Percentiles rank a stretch among this genome's conserved stretches.
Conservation (phyloP, 1,284 basidiomycete genomes). For the Lentinula novae-zelandiae region DNA sequence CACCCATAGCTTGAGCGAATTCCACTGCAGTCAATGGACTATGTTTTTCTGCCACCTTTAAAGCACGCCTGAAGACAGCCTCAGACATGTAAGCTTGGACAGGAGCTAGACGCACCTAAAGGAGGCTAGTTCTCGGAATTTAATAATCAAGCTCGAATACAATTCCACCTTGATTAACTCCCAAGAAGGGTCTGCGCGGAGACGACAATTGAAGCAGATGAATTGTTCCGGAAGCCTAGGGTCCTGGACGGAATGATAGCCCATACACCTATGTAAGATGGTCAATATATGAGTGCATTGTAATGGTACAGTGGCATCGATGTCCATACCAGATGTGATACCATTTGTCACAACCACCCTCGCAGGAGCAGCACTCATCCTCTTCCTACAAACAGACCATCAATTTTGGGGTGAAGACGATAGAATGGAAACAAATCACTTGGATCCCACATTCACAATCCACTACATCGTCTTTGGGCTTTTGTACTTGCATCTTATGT, state of each 20-base stretch:
- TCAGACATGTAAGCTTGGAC: neutral
- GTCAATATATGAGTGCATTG: conserved; percentile 1
- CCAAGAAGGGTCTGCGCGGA: conserved; percentile 62
- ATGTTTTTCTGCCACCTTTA: conserved; percentile 61
- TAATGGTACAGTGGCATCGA: neutral
- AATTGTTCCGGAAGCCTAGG: conserved; percentile 53
- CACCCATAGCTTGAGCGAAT: conserved; percentile 61
- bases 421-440: conserved; percentile 31
- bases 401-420: neutral
- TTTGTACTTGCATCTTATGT: conserved; percentile 14
- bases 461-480: conserved; percentile 12
- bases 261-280: conserved; percentile 63
- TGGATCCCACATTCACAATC: conserved; percentile 64
- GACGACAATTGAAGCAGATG: conserved; percentile 68
- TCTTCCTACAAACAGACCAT: conserved; percentile 35
- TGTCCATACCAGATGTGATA: conserved; percentile 65
- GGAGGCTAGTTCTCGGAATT: conserved; percentile 62
- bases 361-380: conserved; percentile 56
- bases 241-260: conserved; percentile 64
- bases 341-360: conserved; percentile 66
- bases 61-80: conserved; percentile 50
- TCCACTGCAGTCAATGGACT: conserved; percentile 44
- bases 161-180: conserved; percentile 57
- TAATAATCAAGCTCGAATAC: conserved; percentile 55
- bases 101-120: conserved; percentile 48